Conservation (phyloP, 306 rosid genomes). For the Astragalus glycyphyllos region DNA sequence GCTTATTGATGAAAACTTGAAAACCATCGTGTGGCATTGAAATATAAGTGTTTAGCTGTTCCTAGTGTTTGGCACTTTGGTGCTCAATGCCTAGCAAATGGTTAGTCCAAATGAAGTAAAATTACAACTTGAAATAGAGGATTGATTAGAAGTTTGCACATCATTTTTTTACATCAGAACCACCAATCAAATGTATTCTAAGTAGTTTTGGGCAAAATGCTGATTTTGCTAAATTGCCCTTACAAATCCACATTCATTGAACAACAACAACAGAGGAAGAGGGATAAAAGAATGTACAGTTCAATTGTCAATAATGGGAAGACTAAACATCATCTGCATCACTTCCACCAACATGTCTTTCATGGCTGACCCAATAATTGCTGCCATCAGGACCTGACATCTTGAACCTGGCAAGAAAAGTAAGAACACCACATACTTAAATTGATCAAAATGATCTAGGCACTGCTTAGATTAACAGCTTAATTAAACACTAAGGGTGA, state of each 20-base stretch:
- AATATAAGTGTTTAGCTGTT: not conserved
- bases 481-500: too few species aligned
- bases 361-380: conserved; percentile 81
- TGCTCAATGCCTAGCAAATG: not conserved
- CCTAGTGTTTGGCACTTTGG: too few species aligned
- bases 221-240: conserved; percentile 47
- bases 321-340: conserved; percentile 88
- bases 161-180: conserved; percentile 48
- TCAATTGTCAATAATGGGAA: conserved; percentile 53
- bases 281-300: conserved; percentile 67
- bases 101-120: conserved; percentile 2
- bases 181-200: conserved; percentile 46
- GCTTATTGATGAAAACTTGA: not conserved
- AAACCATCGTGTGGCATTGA: not conserved
- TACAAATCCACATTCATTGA: conserved; percentile 51
- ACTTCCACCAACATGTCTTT: conserved; percentile 80
- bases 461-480: too few species aligned
- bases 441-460: not conserved
- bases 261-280: conserved; percentile 38
- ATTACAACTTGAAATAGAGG: conserved; percentile 13
- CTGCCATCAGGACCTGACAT: conserved; percentile 84
- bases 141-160: conserved; percentile 35
- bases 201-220: conserved; percentile 44
- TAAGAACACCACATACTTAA: conserved; percentile 38
- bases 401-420: conserved; percentile 65